Conservation (phyloP, 345 rosid genomes). For the Capsella bursapastoris region DNA sequence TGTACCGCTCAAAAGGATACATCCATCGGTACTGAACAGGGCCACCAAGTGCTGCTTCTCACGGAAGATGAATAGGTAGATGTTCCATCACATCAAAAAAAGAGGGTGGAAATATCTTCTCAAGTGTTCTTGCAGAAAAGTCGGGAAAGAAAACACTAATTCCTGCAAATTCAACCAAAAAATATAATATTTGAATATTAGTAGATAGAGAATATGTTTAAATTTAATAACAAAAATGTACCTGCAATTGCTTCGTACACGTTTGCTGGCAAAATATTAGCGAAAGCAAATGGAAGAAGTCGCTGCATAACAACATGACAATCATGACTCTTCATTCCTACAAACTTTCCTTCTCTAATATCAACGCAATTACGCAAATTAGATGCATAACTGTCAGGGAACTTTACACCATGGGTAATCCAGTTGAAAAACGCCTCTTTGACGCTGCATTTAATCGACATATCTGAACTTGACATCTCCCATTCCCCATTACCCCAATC, state of each 20-base stretch:
- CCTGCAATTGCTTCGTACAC: not conserved
- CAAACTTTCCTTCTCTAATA: not conserved
- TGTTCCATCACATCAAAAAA: too few species aligned
- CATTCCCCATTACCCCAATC: not conserved
- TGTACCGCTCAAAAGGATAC: too few species aligned
- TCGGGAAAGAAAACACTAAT: not conserved
- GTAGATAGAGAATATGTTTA: not conserved
- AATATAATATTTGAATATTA: too few species aligned
- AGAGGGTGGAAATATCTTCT: too few species aligned
- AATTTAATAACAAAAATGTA: not conserved
- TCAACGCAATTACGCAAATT: not conserved
- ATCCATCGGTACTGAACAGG: too few species aligned
- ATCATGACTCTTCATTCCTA: not conserved
- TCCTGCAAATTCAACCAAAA: not conserved
- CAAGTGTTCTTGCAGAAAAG: not conserved
- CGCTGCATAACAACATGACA: not conserved
- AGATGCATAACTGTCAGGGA: not conserved
- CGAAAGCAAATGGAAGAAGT: not conserved
- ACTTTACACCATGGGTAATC: not conserved
- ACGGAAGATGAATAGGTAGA: too few species aligned
- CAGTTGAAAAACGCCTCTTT: not conserved
- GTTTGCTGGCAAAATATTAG: not conserved
- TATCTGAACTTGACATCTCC: not conserved
- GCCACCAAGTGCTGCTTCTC: too few species aligned
- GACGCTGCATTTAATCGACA: not conserved